Percentiles rank a stretch among this genome's conserved stretches.
These are phyloP conservation scores for Balamuthia mandrillaris DNA, from an alignment of 208 protist species.

Conservation along the genomic window DNA sequence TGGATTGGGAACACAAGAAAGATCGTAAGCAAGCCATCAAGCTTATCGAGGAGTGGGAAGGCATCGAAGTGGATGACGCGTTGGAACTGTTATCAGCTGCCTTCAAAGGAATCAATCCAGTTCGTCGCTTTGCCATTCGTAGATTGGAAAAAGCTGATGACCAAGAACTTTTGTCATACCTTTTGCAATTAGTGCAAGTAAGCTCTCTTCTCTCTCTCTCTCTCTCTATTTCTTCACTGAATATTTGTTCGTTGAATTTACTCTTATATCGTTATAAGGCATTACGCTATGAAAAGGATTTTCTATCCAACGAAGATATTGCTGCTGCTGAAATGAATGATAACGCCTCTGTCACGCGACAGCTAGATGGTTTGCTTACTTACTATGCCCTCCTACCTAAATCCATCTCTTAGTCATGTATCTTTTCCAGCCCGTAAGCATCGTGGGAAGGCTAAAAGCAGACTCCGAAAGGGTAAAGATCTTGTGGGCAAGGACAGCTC, in stretches of 20 bases:
- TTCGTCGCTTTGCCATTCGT: slow-evolving; percentile 59
- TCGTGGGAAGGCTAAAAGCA: no score
- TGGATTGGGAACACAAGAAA: slow-evolving; percentile 80
- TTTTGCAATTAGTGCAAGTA: slow-evolving; percentile 69
- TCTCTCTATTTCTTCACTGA: no score
- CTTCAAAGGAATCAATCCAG: slow-evolving; percentile 45
- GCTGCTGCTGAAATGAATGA: neutral
- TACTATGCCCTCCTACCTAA: no score
- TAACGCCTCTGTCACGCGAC: neutral
- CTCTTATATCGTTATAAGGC: neutral
- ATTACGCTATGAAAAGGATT: neutral
- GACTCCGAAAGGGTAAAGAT: no score
- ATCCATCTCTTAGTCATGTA: no score
- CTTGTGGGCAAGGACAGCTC: no score
- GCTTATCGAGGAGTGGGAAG: slow-evolving; percentile 67
- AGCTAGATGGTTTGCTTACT: neutral
- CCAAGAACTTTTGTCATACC: slow-evolving; percentile 57
- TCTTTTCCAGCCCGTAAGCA: no score
- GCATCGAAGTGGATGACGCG: slow-evolving; percentile 51
- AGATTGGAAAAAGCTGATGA: slow-evolving; percentile 41
- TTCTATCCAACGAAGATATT: slow-evolving; percentile 27
- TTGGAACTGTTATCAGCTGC: slow-evolving; percentile 49
- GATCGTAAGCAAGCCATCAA: slow-evolving; percentile 75
- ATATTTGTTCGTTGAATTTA: no score
- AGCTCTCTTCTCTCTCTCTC: no score